Base-by-base conservation (phyloP, 768 basidiomycete species). In the Boletus sp. region DNA sequence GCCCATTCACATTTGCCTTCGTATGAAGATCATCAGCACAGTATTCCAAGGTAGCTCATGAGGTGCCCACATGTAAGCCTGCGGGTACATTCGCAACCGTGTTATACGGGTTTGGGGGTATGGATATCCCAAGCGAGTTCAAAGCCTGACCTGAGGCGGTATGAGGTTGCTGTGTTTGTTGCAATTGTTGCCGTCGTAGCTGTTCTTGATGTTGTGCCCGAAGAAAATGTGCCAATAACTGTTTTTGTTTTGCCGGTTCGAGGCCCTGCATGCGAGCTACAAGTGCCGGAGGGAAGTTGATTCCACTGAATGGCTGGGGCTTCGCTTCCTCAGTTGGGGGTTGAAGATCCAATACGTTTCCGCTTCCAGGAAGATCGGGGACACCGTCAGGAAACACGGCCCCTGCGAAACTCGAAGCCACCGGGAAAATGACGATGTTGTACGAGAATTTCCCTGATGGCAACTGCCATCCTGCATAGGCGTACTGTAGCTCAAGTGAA, bases 321-420 rank as follows among this genome's bases (percentile, higher is more conserved):
- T 56, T 62, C 19, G 35, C 43, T 39, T 47, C 54, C 10, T 57
- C 61, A 2, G 15, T 38, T 2, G 39, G 17, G 13, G 61, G 53
- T 39, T 40, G 51, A 14, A 13, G 7, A 8, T 58, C 63, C 27
- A 61, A 45, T 11, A 32, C 4, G 23, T 66, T 70, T 41, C 61
- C 60, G 10, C 25, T 51, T 21, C 66, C 65, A n/a, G 69, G 69
- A 29, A 70, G 58, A 40, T 72, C 69, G 0, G 84, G 82, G 38
- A 85, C 66, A 7, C 82, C 83, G 0, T 72, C 76, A 7, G 77
- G 76, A 66, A 84, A 87, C 55, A 80, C 73, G 0, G 77, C 77
- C 21, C 77, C 83, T 3, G 67, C 65, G n/a, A 84, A 67, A 21
- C 57, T 58, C 7, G 58, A 50, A 14, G 60, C 57, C 17, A 73